Percentiles rank a stretch among this genome's conserved stretches.
Evolutionary conservation across 2,329 filamentous ascomycete species (phyloP).

Genomic region (Alternaria ethzedia): DNA sequence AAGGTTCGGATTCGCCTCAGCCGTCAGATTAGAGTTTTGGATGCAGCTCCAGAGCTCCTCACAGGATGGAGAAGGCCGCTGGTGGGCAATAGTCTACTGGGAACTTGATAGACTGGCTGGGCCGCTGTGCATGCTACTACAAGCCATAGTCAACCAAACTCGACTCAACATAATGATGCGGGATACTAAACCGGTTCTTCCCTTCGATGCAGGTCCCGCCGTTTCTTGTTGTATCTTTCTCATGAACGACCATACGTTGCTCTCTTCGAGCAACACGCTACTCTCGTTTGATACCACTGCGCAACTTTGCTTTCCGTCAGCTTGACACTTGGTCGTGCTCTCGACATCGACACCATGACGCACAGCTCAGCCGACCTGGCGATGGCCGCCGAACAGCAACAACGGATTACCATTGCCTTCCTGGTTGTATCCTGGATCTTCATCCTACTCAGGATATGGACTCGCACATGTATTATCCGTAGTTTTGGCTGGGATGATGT

Average conservation of each 20-base stretch:
- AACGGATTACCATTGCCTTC: conserved; percentile 43
- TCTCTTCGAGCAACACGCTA: not conserved
- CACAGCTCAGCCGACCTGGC: conserved; percentile 25
- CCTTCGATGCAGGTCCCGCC: not conserved
- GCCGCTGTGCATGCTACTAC: not conserved
- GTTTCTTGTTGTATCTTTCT: not conserved
- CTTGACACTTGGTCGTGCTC: not conserved
- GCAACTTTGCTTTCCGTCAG: conserved; percentile 7
- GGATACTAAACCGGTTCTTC: not conserved
- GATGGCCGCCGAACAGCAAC: conserved; percentile 26
- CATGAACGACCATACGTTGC: not conserved
- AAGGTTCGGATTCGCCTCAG: not conserved
- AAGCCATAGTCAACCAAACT: not conserved
- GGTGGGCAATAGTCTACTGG: not conserved
- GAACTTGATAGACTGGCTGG: not conserved
- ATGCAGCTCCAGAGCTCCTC: not conserved
- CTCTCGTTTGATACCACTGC: conserved; percentile 12
- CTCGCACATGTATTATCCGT: conserved; percentile 47
- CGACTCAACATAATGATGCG: not conserved
- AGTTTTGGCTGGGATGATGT: conserved; percentile 55
- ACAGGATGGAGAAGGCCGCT: not conserved
- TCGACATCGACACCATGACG: not conserved
- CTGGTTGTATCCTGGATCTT: conserved; percentile 48
- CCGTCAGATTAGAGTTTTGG: not conserved
- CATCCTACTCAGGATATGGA: conserved; percentile 49